Percentiles rank a stretch among this genome's conserved stretches.
Conservation (phyloP, 345 rosid species). For the Garcia nutans region DNA sequence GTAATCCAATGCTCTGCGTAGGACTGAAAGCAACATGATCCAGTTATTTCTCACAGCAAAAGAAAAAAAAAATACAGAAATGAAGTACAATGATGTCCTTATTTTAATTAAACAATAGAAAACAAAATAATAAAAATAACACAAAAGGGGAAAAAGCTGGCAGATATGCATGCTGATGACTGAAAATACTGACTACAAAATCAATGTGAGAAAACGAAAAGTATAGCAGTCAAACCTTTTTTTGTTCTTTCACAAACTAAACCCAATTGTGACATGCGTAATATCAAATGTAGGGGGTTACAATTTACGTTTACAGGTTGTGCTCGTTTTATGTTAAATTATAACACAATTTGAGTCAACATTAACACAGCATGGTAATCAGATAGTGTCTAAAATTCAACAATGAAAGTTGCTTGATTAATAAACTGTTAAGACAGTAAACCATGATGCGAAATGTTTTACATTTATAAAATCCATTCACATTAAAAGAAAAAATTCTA, state of each 20-base stretch:
- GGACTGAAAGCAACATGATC: conserved; percentile 47
- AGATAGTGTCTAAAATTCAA: too few relatives aligned
- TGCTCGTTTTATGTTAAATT: too few relatives aligned
- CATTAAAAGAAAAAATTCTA: too few relatives aligned
- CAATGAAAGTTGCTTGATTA: too few relatives aligned
- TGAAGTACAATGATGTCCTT: background rate
- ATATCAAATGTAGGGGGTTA: background rate
- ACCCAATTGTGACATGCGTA: background rate
- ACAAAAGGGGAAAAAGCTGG: background rate
- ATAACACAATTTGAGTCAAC: too few relatives aligned
- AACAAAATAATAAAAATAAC: background rate
- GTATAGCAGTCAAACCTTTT: too few relatives aligned
- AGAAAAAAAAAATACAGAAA: background rate
- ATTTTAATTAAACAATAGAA: background rate
- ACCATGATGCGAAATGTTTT: too few relatives aligned
- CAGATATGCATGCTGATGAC: background rate
- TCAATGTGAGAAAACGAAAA: background rate
- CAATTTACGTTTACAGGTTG: too few relatives aligned
- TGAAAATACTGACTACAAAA: background rate
- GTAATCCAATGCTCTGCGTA: conserved; percentile 87
- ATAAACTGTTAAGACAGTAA: too few relatives aligned
- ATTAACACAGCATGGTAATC: too few relatives aligned
- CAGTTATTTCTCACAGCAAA: conserved; percentile 11
- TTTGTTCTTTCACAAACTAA: background rate
- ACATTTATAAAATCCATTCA: too few relatives aligned